These are phyloP conservation scores for Lentinula lateritia DNA, from an alignment of 768 basidiomycete genomes.

Conservation along the genomic window DNA sequence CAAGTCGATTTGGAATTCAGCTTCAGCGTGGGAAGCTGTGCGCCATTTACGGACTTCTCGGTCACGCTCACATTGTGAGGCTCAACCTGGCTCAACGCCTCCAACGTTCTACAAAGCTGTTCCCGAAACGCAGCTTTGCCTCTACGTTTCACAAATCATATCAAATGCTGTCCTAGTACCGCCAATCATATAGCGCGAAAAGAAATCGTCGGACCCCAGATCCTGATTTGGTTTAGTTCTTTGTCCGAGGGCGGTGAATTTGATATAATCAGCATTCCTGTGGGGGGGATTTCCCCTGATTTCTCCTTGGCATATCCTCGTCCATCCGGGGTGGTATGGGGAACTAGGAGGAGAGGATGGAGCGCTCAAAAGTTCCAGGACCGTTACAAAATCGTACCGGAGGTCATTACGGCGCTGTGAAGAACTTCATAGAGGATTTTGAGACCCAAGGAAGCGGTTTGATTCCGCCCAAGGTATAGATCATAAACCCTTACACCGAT, in stretches of 20 bases:
- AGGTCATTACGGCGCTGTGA: not conserved
- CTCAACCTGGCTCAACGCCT: not conserved
- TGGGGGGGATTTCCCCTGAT: too few relatives aligned
- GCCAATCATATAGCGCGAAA: not conserved
- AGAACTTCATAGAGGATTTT: not conserved
- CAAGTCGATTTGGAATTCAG: too few relatives aligned
- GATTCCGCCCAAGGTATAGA: not conserved
- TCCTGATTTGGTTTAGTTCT: too few relatives aligned
- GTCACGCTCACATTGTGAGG: not conserved
- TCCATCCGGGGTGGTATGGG: too few relatives aligned
- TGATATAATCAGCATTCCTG: too few relatives aligned
- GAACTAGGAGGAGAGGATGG: too few relatives aligned
- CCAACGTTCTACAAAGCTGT: not conserved
- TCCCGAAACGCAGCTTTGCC: not conserved
- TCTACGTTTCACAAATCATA: not conserved
- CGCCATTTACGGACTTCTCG: not conserved
- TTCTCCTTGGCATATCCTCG: too few relatives aligned
- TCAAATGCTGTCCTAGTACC: not conserved
- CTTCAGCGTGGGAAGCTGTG: too few relatives aligned
- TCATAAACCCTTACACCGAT: not conserved
- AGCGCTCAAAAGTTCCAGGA: not conserved
- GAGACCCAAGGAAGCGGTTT: not conserved
- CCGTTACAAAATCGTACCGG: not conserved
- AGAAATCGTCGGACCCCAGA: too few relatives aligned
- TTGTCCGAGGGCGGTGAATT: not conserved